phyloP scores from a whole-genome alignment of 257 asterid species.

The Fraxinus pennsylvanica region DNA sequence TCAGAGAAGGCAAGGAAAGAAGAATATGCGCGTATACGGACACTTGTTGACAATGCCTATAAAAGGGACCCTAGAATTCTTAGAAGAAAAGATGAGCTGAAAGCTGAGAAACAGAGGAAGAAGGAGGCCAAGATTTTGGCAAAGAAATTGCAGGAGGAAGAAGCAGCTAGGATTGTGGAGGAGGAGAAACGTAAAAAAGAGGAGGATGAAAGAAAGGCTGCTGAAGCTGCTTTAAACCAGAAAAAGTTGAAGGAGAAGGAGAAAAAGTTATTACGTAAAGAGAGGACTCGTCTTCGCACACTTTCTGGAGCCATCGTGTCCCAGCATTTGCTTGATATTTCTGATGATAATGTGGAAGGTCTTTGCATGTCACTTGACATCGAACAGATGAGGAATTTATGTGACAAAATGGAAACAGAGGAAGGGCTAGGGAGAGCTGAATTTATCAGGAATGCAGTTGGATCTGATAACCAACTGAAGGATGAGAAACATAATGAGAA shows the following conservation, averaged over 20 bases:
- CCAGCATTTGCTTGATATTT: conserved; percentile 47
- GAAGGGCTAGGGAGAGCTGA: conserved; percentile 56
- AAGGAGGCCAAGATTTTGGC: conserved; percentile 84
- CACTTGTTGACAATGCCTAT: conserved; percentile 90
- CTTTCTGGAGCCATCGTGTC: conserved; percentile 57
- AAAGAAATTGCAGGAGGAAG: conserved; percentile 84
- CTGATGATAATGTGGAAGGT: conserved; percentile 65
- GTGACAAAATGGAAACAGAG: conserved; percentile 62
- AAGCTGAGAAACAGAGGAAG: conserved; percentile 84
- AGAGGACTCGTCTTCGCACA: conserved; percentile 72
- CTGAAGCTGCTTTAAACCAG: conserved; percentile 81
- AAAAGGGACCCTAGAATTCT: conserved; percentile 81
- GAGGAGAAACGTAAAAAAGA: conserved; percentile 75
- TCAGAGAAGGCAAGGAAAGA: conserved; percentile 95
- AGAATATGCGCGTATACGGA: conserved; percentile 70
- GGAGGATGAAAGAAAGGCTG: conserved; percentile 79
- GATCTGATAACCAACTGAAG: conserved; percentile 37
- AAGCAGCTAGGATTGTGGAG: conserved; percentile 61
- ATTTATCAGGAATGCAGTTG: conserved; percentile 49
- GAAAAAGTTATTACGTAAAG: conserved; percentile 80
- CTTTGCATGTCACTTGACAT: conserved; percentile 70
- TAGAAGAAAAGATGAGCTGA: conserved; percentile 76
- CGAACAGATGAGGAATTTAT: conserved; percentile 63
- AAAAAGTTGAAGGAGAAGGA: conserved; percentile 79
- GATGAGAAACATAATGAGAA: conserved; percentile 47